These are phyloP conservation scores for Schoenoplectus tabernaemontani DNA, from an alignment of 202 grass and related monocot species.

Conservation along the genomic window DNA sequence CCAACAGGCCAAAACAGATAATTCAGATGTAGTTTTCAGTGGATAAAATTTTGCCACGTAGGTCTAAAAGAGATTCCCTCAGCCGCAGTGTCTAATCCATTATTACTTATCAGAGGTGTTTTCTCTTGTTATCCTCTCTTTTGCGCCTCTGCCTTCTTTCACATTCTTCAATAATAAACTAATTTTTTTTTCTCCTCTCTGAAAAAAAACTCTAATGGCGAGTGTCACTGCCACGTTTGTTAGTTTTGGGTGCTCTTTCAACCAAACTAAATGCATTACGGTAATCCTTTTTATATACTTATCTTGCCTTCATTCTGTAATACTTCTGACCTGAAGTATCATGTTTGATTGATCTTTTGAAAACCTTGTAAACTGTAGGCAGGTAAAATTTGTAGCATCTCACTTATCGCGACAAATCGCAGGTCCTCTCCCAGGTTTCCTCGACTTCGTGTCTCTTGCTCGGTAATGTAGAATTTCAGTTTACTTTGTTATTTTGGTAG, in stretches of 20 bases:
- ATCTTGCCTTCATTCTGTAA: neutral
- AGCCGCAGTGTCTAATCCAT: slow-evolving; percentile 7
- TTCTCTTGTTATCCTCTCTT: neutral
- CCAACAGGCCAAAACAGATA: slow-evolving; percentile 20
- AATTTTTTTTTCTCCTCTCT: neutral
- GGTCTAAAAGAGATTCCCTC: neutral
- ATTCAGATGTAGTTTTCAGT: slow-evolving; percentile 16
- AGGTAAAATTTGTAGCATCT: slow-evolving; percentile 25
- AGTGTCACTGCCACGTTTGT: slow-evolving; percentile 33
- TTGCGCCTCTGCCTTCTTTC: neutral
- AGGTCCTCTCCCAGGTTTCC: slow-evolving; percentile 26
- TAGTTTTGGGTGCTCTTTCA: slow-evolving; percentile 28
- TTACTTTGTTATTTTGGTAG: neutral
- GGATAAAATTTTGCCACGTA: slow-evolving; percentile 31
- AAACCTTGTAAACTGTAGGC: slow-evolving; percentile 29
- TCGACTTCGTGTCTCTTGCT: slow-evolving; percentile 31
- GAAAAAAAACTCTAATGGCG: slow-evolving; percentile 33
- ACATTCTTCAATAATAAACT: neutral
- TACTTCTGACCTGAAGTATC: neutral
- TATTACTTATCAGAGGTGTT: slow-evolving; percentile 9
- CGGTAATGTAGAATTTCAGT: slow-evolving; percentile 21
- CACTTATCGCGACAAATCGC: slow-evolving; percentile 21
- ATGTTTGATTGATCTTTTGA: neutral
- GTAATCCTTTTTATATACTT: slow-evolving; percentile 6
- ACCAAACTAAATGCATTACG: slow-evolving; percentile 13